phyloP scores from a whole-genome alignment of 257 asterid species.

The Penstemon barbatus region DNA sequence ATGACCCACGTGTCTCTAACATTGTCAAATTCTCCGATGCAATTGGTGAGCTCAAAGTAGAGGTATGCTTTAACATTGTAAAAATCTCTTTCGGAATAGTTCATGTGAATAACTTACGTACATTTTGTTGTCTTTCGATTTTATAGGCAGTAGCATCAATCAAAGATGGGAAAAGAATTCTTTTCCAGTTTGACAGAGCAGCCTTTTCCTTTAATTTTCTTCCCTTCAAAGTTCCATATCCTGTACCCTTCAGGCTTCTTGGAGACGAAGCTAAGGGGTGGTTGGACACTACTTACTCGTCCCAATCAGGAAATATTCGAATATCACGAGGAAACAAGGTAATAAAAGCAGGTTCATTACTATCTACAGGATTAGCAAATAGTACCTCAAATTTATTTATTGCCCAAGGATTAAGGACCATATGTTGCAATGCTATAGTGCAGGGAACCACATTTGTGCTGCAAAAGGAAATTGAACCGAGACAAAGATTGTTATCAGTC shows the following conservation, averaged over 20 bases:
- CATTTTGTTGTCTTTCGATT: conserved; percentile 2
- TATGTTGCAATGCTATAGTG: conserved; percentile 57
- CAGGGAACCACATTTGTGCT: conserved; percentile 99
- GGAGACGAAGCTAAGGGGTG: conserved; percentile 99
- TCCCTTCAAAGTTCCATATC: conserved; percentile 92
- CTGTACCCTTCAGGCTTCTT: conserved; percentile 86
- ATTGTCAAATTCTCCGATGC: conserved; percentile 75
- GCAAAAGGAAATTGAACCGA: conserved; percentile 78
- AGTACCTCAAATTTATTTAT: not conserved
- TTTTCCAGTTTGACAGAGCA: conserved; percentile 87
- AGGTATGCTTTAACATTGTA: conserved; percentile 45
- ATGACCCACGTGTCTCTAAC: conserved; percentile 86
- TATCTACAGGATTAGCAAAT: not conserved
- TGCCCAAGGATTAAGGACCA: conserved; percentile 40
- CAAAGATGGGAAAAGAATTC: conserved; percentile 67
- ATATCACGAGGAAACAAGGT: conserved; percentile 97
- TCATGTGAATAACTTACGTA: too few species aligned
- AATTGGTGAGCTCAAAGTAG: conserved; percentile 86
- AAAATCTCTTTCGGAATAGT: too few species aligned
- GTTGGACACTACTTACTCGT: conserved; percentile 91
- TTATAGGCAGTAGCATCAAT: conserved; percentile 74
- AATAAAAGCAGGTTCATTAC: conserved; percentile 16
- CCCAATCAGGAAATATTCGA: conserved; percentile 80
- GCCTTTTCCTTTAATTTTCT: conserved; percentile 79
- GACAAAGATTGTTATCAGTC: conserved; percentile 70